A percentile compares a stretch with the other conserved stretches of the same genome.
phyloP scores from a whole-genome alignment of 2,329 filamentous ascomycete species.

The Arthrinium puccinioides region DNA sequence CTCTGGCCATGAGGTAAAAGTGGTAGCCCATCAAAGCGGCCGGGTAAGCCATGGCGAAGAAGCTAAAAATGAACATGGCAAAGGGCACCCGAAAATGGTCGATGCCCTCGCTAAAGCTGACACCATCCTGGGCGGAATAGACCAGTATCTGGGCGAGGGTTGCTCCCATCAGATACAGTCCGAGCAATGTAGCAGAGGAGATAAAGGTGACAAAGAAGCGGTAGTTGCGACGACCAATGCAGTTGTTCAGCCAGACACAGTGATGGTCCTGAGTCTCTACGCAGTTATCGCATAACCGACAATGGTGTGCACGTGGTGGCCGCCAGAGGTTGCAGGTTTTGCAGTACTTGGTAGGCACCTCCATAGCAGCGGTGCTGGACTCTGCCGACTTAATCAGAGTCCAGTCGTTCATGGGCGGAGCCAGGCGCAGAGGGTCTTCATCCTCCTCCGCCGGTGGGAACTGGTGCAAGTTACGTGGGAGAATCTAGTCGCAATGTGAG shows the following conservation, averaged over 20 bases:
- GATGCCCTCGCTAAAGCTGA: constrained; percentile 64
- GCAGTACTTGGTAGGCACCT: constrained; percentile 97
- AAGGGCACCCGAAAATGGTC: constrained; percentile 71
- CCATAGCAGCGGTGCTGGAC: constrained; percentile 77
- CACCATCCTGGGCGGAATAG: constrained; percentile 55
- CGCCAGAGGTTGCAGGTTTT: constrained; percentile 97
- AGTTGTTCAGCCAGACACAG: constrained; percentile 99
- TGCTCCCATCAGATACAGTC: constrained; percentile 67
- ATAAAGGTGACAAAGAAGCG: constrained; percentile 96
- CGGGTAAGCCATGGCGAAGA: constrained; percentile 72
- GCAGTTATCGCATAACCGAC: constrained; percentile 93
- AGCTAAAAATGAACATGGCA: constrained; percentile 78
- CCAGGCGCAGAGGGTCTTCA: constrained; percentile 74
- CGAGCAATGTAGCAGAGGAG: constrained; percentile 67
- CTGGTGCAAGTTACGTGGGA: constrained; percentile 84
- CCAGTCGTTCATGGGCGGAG: constrained; percentile 89
- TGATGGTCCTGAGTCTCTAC: constrained; percentile 97
- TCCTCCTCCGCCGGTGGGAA: constrained; percentile 71
- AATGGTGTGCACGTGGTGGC: constrained; percentile 91
- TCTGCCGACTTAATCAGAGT: constrained; percentile 78
- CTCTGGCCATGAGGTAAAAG: constrained; percentile 80
- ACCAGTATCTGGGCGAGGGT: constrained; percentile 75
- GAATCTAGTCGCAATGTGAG: constrained; percentile 52
- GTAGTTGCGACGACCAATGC: constrained; percentile 93
- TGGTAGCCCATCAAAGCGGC: constrained; percentile 81